A percentile compares a stretch with the other conserved stretches of the same genome.
These are phyloP conservation scores for Eucalyptus coolabah DNA, from an alignment of 345 rosid species.

Conservation along the genomic window DNA sequence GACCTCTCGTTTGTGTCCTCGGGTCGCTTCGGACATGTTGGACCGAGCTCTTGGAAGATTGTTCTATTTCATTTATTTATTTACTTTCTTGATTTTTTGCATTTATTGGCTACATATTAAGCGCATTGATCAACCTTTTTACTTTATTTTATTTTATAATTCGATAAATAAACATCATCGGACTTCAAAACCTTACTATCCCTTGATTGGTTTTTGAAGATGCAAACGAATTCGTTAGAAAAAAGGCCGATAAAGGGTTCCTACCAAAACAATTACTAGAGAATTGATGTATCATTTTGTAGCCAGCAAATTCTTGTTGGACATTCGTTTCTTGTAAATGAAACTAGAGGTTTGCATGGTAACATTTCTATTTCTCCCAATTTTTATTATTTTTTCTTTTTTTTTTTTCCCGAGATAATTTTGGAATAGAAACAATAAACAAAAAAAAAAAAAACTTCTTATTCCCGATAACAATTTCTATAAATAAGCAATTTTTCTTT, in stretches of 20 bases:
- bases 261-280: not conserved
- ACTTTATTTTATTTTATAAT: not conserved
- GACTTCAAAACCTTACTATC: not conserved
- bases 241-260: not conserved
- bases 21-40: not conserved
- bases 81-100: not conserved
- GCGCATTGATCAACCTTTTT: not conserved
- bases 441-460: rapidly evolving
- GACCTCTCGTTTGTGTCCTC: not conserved
- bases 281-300: not conserved
- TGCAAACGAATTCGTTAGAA: not conserved
- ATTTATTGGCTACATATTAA: not conserved
- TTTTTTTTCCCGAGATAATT: rapidly evolving
- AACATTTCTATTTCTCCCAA: too few relatives aligned
- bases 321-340: not conserved
- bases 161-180: not conserved
- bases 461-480: rapidly evolving
- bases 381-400: too few relatives aligned
- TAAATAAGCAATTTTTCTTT: too few relatives aligned
- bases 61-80: not conserved
- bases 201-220: not conserved
- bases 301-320: not conserved
- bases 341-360: not conserved
- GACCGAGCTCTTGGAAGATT: not conserved
- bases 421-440: too few relatives aligned